Percentiles rank a stretch among this genome's conserved stretches.
These are phyloP conservation scores for Orychophragmus violaceus DNA, from an alignment of 345 rosid genomes.

Conservation along the genomic window DNA sequence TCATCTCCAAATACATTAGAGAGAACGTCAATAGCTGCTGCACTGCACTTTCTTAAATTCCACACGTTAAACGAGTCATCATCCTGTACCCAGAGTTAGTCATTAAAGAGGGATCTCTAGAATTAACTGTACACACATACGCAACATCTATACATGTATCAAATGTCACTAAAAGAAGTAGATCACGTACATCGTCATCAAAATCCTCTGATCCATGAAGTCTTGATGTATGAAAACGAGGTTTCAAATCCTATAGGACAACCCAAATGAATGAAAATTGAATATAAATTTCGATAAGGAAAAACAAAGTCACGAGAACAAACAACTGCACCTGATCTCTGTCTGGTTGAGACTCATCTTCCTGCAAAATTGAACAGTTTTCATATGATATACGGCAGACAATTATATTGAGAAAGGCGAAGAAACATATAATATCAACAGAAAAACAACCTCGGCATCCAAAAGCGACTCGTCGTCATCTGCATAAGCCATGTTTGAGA, in stretches of 20 bases:
- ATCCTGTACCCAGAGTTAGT: slow-evolving; percentile 42
- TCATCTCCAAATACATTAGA: slow-evolving; percentile 94
- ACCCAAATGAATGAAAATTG: slow-evolving; percentile 9
- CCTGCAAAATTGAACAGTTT: slow-evolving; percentile 50
- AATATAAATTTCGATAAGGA: not conserved
- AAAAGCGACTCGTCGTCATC: slow-evolving; percentile 87
- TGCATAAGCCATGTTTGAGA: slow-evolving; percentile 93
- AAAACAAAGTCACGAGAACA: slow-evolving; percentile 13
- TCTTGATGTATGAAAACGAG: slow-evolving; percentile 88
- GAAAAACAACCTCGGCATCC: slow-evolving; percentile 71
- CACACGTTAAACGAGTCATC: slow-evolving; percentile 80
- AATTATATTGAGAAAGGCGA: not conserved
- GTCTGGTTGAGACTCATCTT: slow-evolving; percentile 94
- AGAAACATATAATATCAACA: slow-evolving; percentile 9
- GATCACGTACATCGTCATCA: slow-evolving; percentile 65
- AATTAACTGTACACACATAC: not conserved
- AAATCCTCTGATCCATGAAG: slow-evolving; percentile 81
- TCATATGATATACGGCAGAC: not conserved
- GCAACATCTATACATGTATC: not conserved
- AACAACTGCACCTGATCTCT: slow-evolving; percentile 74
- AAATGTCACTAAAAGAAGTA: slow-evolving; percentile 8
- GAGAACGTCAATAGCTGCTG: slow-evolving; percentile 86
- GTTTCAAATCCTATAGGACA: slow-evolving; percentile 75
- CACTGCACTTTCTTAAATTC: slow-evolving; percentile 98
- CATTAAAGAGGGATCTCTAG: slow-evolving; percentile 13